Evolutionary conservation across 495 filamentous ascomycete species (phyloP).

Genomic region (Lophiostoma macrostomum): DNA sequence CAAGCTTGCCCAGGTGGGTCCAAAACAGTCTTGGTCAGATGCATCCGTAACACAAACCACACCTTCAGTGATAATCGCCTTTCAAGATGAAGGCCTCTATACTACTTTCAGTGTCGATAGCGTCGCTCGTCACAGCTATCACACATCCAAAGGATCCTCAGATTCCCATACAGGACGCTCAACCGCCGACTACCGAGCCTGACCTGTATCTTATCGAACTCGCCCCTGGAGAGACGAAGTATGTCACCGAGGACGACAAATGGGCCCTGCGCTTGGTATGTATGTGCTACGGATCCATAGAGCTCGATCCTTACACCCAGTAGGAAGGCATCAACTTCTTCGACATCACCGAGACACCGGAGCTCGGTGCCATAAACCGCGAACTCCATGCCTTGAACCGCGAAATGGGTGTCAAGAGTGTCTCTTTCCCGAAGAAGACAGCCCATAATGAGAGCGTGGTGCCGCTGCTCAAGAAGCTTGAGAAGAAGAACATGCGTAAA

Average conservation of each 20-base stretch:
- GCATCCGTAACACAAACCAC: too few relatives aligned
- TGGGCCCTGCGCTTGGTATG: constrained; percentile 82
- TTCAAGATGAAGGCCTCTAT: constrained; percentile 28
- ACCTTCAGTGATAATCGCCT: background rate
- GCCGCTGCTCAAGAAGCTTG: constrained; percentile 63
- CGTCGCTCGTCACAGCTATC: constrained; percentile 21
- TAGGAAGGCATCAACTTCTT: constrained; percentile 88
- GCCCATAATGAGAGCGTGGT: constrained; percentile 62
- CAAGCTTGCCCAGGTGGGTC: too few relatives aligned
- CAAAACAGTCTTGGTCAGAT: too few relatives aligned
- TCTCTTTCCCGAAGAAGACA: constrained; percentile 66
- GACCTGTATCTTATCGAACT: constrained; percentile 79
- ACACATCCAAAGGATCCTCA: constrained; percentile 21
- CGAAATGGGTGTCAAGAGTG: constrained; percentile 41
- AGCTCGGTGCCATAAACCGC: constrained; percentile 51
- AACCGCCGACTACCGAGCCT: constrained; percentile 11
- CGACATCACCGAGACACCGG: constrained; percentile 75
- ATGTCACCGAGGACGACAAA: constrained; percentile 93
- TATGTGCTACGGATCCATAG: constrained; percentile 9
- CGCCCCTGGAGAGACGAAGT: constrained; percentile 75
- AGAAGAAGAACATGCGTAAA: constrained; percentile 71
- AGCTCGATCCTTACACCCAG: constrained; percentile 19
- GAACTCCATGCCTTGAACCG: too few relatives aligned
- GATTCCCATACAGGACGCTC: constrained; percentile 19
- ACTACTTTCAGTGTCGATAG: constrained; percentile 20